Base-by-base conservation (phyloP, 2,329 filamentous ascomycete species). In the Colletotrichum lupini region DNA sequence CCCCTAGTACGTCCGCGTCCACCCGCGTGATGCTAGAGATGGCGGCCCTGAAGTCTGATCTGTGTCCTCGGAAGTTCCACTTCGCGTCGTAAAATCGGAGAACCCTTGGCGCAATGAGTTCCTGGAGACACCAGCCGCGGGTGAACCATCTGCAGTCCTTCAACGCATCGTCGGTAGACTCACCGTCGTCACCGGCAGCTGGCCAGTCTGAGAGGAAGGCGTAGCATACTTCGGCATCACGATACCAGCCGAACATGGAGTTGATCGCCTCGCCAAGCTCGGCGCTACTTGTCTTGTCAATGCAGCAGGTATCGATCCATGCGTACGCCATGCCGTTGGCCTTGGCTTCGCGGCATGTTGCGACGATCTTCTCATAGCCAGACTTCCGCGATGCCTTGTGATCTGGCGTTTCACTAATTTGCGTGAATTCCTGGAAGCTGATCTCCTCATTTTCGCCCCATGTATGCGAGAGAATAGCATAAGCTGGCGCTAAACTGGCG, bases 401-500 rank as follows among this genome's bases (percentile, higher is more conserved):
- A 7, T 75, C 68, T 57, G 77, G 77, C 4, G 42, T 8, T 19
- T 49, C 19, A 19, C 19, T 2, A 19, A 49, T 19, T 49, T n/a
- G 42, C 19, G 19, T 49, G 42, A 49, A 19, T 49, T 49, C 42
- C 19, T 49, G 42, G 16, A 49, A 49, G 12, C 37, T 60, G 28
- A 80, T 73, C 24, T 80, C 79, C 8, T 75, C 75, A 0, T 73
- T 58, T 2, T 12, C 52, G 4, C 68, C 77, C 78, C 78, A 80
- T 0, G 76, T 79, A 67, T 80, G 79, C 4, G 78, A 80, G 14
- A 79, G 74, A 8, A 78, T 79, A 7, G 77, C 77, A 35, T 80
- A 79, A 1, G 55, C 63, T 11, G 68, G 64, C 8, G 76, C 75
- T 53, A 79, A 77, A 8, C 37, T 28, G 12, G 64, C 71, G 9